A percentile compares a stretch with the other conserved stretches of the same genome.
phyloP scores from a whole-genome alignment of 2,329 filamentous ascomycete species.

The Helotiales sp. region DNA sequence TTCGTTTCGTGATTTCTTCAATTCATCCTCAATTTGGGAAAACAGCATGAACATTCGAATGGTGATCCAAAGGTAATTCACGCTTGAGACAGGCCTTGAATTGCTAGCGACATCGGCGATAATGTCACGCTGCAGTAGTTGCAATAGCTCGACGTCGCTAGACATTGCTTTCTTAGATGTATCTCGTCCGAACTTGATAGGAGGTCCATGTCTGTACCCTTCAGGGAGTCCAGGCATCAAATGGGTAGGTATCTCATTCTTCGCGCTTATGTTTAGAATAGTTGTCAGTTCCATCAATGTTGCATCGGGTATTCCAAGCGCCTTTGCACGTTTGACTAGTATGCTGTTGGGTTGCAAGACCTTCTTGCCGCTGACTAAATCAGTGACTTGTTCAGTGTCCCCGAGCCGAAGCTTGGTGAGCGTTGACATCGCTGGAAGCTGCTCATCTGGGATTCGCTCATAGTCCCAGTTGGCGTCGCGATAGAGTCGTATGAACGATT shows the following conservation, averaged over 20 bases:
- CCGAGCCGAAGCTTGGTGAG: constrained; percentile 33
- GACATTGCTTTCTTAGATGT: not conserved
- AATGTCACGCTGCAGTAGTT: constrained; percentile 33
- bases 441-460: constrained; percentile 39
- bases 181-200: not conserved
- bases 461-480: constrained; percentile 38
- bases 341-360: constrained; percentile 34
- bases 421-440: constrained; percentile 29
- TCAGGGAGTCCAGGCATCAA: not conserved
- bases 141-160: constrained; percentile 19
- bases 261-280: not conserved
- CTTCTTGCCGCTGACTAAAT: constrained; percentile 33
- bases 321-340: constrained; percentile 30
- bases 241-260: not conserved
- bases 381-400: constrained; percentile 28
- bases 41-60: constrained; percentile 30
- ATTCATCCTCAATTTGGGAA: constrained; percentile 30
- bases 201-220: not conserved
- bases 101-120: constrained; percentile 33
- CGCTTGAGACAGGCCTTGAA: constrained; percentile 29
- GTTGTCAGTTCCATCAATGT: not conserved
- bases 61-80: constrained; percentile 39
- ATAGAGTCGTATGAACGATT: constrained; percentile 36
- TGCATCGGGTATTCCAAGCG: constrained; percentile 14
- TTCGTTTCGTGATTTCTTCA: constrained; percentile 31